Evolutionary conservation across 345 rosid species (phyloP).

Genomic region (Citrus mangshanensis): DNA sequence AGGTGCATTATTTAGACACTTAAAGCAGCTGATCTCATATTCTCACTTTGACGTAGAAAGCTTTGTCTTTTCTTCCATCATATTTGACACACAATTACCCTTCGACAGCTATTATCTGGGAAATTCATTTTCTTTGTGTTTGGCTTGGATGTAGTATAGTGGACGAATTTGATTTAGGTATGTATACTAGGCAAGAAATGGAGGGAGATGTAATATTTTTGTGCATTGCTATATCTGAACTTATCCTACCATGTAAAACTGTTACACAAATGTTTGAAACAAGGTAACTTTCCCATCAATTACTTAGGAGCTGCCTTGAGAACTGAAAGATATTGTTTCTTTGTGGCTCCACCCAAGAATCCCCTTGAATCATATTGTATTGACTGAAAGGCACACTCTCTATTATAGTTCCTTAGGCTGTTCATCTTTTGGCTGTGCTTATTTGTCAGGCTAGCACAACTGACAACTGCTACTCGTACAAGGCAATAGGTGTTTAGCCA

Average conservation of each 20-base stretch:
- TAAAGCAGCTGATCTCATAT: not conserved
- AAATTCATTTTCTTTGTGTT: not conserved
- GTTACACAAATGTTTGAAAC: not conserved
- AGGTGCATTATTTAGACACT: not conserved
- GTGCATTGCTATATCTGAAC: not conserved
- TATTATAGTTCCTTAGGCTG: not conserved
- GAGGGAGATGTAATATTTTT: not conserved
- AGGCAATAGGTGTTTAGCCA: not conserved
- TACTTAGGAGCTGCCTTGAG: not conserved
- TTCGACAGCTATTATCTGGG: no score
- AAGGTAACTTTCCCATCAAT: not conserved
- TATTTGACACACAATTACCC: no score
- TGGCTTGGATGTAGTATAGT: not conserved
- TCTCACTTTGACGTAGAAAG: not conserved
- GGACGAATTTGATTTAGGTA: not conserved
- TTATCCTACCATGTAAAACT: not conserved
- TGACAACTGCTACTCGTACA: no score
- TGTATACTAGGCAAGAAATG: not conserved
- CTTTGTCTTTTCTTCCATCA: no score
- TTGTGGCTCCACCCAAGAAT: not conserved
- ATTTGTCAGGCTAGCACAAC: not conserved
- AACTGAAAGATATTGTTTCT: not conserved
- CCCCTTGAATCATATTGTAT: not conserved
- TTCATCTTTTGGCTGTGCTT: not conserved
- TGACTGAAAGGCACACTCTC: not conserved